Evolutionary conservation across 164 flowering plant species (phyloP), one percentile per base, ranked within the genome.

Genomic region (Berberis thunbergii): DNA sequence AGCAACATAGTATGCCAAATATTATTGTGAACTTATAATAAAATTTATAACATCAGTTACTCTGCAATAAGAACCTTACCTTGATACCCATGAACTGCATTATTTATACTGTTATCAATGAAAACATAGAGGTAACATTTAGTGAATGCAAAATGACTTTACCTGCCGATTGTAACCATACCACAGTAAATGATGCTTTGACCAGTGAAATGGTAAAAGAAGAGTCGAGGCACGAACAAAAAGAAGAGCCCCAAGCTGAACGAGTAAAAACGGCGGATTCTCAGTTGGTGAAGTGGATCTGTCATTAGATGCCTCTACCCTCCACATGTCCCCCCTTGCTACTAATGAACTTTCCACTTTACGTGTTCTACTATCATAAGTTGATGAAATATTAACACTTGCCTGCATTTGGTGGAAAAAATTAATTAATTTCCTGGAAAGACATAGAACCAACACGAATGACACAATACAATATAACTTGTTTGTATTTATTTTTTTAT

Each of bases 151-250:
- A 49, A 6, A 49, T 49, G 11, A 49, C 41, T 72, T 57, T 81
- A 93, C 98, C 98, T 94, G 91, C 58, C 95, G 72, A 68, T 94
- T 96, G 81, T 88, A 94, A 7, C 99, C 99, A 80, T 94, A 94
- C 99, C 99, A 94, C 77, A 94, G 93, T 81, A 94, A 78, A 69
- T 94, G 97, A 67, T 91, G 96, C 79, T 91, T 94, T 70, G 98
- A 94, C 71, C 88, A 72, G 79, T 90, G 98, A 67, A 94, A 78
- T 41, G 98, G 96, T 72, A 94, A 70, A 70, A 94, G 95, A 65
- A 94, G 84, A n/a, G 96, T 94, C 44, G 91, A 67, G 76, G 87
- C 95, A 59, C 97, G 98, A 56, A 91, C 83, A 82, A 90, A 88
- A 48, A 94, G 83, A 43, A 94, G 74, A 4, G 97, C 97, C 44